These are phyloP conservation scores for Tuber umbilicatum DNA, from an alignment of 495 filamentous ascomycete genomes.

Conservation along the genomic window DNA sequence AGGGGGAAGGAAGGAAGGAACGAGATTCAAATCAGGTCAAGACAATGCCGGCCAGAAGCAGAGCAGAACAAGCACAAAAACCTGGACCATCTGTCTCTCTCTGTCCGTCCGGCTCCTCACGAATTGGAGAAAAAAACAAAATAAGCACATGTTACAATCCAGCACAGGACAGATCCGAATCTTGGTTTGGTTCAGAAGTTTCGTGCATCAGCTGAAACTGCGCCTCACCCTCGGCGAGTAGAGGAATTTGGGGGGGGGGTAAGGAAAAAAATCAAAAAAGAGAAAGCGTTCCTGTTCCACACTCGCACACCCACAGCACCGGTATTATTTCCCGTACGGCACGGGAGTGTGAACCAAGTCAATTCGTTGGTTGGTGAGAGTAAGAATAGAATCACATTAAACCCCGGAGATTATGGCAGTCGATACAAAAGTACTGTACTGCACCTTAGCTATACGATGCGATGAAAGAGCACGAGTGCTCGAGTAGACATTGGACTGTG, in stretches of 20 bases:
- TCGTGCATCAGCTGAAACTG: conserved; percentile 4
- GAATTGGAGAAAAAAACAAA: background rate
- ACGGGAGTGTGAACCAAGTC: background rate
- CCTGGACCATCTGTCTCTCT: background rate
- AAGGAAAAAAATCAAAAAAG: too few relatives aligned
- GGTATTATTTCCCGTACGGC: background rate
- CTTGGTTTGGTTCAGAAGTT: background rate
- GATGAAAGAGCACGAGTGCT: background rate
- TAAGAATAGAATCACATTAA: background rate
- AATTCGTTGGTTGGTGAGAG: background rate
- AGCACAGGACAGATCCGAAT: background rate
- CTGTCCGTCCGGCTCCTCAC: background rate
- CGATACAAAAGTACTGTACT: background rate
- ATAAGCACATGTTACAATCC: background rate
- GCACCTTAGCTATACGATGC: background rate
- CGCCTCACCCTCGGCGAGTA: background rate
- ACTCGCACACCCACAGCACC: background rate
- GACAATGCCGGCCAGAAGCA: background rate
- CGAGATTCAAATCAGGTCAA: background rate
- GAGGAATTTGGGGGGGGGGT: background rate
- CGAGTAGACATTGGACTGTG: background rate
- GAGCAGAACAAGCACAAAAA: background rate
- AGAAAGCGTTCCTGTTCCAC: background rate
- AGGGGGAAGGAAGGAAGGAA: background rate
- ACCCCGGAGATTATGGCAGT: background rate